Conservation (phyloP, 192 early-diverging fungal species). For the Coemansia sp. region DNA sequence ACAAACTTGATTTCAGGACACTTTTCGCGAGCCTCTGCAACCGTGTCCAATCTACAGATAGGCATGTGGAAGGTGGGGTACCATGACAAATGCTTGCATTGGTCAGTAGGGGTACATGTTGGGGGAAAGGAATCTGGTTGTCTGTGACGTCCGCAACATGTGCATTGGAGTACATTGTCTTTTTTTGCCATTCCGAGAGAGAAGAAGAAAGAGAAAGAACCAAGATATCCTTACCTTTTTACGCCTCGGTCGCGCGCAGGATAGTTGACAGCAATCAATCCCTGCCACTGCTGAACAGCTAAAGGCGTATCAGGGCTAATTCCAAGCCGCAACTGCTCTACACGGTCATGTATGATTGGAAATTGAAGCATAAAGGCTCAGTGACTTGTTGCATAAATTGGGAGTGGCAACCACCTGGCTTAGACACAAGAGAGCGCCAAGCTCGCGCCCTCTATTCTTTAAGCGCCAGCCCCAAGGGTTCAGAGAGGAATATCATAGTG, state of each 20-base stretch:
- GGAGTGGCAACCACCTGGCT: not conserved
- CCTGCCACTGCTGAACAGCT: conserved; percentile 91
- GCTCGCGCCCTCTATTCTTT: not conserved
- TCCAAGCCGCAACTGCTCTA: conserved; percentile 75
- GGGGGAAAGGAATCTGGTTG: conserved; percentile 1
- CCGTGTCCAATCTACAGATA: conserved; percentile 39
- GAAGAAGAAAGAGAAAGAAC: not conserved
- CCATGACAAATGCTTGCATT: not conserved
- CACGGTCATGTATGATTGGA: not conserved
- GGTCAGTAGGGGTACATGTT: not conserved
- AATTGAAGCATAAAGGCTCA: not conserved
- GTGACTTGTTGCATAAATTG: not conserved
- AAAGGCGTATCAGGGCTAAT: conserved; percentile 69
- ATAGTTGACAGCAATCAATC: conserved; percentile 87
- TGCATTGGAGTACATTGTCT: not conserved
- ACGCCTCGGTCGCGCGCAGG: conserved; percentile 80
- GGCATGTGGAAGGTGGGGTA: not conserved
- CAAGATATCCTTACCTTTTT: conserved; percentile 57
- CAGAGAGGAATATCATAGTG: not conserved
- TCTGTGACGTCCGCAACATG: not conserved
- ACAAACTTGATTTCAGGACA: conserved; percentile 71
- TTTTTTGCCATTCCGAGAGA: not conserved
- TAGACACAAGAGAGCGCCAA: not conserved
- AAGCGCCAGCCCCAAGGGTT: not conserved
- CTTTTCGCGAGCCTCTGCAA: conserved; percentile 40